These are phyloP conservation scores for Suhomyces prunicola DNA, from an alignment of 805 yeast genomes.

Conservation along the genomic window DNA sequence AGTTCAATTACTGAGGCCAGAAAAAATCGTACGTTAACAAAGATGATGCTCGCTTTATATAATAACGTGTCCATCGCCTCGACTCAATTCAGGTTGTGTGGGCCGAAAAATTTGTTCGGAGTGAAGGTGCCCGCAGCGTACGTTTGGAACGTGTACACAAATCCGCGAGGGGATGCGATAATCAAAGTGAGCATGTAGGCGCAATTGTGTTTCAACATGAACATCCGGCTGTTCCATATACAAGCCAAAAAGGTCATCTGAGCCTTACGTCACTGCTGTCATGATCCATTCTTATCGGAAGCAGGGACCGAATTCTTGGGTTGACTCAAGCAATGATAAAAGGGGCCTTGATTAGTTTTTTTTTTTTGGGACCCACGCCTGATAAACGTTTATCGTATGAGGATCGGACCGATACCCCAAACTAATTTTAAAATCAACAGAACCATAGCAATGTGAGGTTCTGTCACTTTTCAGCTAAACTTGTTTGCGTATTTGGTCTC, in stretches of 20 bases:
- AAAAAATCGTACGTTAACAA: neutral
- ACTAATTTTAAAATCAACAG: neutral
- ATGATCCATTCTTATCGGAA: neutral
- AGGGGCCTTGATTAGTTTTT: neutral
- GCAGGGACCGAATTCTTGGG: neutral
- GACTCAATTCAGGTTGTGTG: neutral
- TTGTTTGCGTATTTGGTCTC: neutral
- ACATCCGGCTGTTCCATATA: neutral
- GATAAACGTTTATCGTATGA: neutral
- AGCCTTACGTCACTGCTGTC: neutral
- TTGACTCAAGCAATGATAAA: neutral
- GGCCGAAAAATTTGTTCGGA: conserved; percentile 4
- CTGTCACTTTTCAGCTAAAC: neutral
- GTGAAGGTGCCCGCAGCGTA: conserved; percentile 5
- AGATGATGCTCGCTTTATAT: conserved; percentile 3
- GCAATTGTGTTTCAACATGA: neutral
- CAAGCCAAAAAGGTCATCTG: neutral
- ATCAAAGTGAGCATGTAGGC: neutral
- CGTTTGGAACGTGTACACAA: neutral
- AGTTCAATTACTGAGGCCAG: neutral
- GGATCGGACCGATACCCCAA: neutral
- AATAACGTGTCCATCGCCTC: conserved; percentile 2
- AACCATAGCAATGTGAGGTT: neutral
- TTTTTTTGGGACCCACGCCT: neutral
- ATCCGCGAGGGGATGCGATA: neutral